Conservation (phyloP, 1,284 basidiomycete genomes). For the Puccinia coronata region DNA sequence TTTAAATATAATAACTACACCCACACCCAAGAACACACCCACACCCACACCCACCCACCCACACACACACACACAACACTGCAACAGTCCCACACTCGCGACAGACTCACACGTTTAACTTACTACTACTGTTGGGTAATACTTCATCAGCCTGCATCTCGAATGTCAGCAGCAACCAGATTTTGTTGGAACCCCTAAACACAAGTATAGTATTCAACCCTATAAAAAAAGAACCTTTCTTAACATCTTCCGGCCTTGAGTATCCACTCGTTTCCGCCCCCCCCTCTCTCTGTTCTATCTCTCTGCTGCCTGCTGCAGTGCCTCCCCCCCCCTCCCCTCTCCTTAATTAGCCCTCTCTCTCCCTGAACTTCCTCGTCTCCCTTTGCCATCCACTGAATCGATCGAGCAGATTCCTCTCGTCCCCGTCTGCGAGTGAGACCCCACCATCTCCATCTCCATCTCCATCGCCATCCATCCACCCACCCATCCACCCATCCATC, state of each 20-base stretch:
- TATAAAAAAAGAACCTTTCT: neutral
- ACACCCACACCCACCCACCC: too few relatives aligned
- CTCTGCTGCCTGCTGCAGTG: neutral
- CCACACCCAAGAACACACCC: too few relatives aligned
- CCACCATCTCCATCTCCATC: too few relatives aligned
- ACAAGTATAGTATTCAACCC: too few relatives aligned
- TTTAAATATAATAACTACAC: too few relatives aligned
- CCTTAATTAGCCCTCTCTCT: neutral
- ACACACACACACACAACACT: too few relatives aligned
- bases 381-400: neutral
- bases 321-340: neutral
- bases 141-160: too few relatives aligned
- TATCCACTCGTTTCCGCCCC: neutral
- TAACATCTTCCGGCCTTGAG: conserved; percentile 14
- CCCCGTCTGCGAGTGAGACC: neutral
- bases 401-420: neutral
- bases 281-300: neutral
- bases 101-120: too few relatives aligned
- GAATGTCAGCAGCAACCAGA: too few relatives aligned
- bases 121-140: too few relatives aligned
- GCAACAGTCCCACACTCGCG: too few relatives aligned
- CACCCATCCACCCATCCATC: neutral
- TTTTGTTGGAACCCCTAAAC: too few relatives aligned
- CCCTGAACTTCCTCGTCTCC: neutral
- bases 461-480: neutral